Base-by-base conservation (phyloP, 1,139 yeast species). In the Candida dubliniensis region DNA sequence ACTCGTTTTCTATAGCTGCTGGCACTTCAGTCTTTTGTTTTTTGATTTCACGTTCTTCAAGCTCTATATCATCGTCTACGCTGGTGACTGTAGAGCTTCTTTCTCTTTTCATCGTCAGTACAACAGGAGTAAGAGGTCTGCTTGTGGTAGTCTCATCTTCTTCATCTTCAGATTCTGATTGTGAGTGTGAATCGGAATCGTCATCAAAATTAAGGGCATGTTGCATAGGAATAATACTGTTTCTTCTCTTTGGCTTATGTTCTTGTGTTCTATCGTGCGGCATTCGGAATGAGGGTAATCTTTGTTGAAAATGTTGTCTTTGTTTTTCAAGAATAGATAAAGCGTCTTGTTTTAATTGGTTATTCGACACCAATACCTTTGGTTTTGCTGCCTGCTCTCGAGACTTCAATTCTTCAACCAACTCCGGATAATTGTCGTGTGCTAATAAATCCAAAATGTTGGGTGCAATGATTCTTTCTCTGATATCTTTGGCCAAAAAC, bases 381-480 rank as follows among this genome's bases (percentile, higher is more conserved):
- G 58, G 52, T 34, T 59, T 57, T 34, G 60, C 58, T 31, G 58
- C 52, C 30, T 64, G 68, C 45, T 68, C 71, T 51, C 70, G 67
- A 32, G 64, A 64, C 51, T 65, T 68, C 42, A 73, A 64, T 34
- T 75, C 76, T n/a, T 70, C 70, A 29, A 81, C 64, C 24, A 80
- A 53, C 2, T 71, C 73, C 0, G 87, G 83, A 54, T 81, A 84
- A 41, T 77, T 76, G 3, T 77, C 79, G 38, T 81, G 84, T 47
- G 78, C 76, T 50, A 89, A 70, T 14, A 77, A 66, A 30, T 83
- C 85, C 43, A 86, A 71, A 13, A 89, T 77, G 1, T 76, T 74
- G 0, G 95, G 91, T 0, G 89, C 91, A 31, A 87, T 77, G 5
- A 87, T 68, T 51, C 90, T 78, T 56, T 84, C 93, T 55, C 88